Evolutionary conservation across 768 basidiomycete genomes (phyloP).

Genomic region (Leccinum variicolor): DNA sequence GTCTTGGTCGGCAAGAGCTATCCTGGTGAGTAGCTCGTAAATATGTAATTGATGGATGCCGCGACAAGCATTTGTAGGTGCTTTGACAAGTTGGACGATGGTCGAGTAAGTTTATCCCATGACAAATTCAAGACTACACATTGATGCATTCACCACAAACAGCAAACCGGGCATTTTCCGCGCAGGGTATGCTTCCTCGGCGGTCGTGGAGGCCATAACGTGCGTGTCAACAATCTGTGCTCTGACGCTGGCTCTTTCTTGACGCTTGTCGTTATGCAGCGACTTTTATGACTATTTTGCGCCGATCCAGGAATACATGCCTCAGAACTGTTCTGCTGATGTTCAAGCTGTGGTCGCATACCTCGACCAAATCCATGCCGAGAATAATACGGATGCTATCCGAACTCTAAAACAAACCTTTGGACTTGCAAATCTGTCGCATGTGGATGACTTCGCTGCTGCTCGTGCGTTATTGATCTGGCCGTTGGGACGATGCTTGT

Average conservation of each 20-base stretch:
- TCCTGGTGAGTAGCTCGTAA: constrained; percentile 19
- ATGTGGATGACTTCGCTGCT: constrained; percentile 65
- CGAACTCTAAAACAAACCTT: constrained; percentile 54
- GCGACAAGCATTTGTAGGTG: constrained; percentile 23
- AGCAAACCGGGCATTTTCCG: constrained; percentile 39
- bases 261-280: constrained; percentile 1
- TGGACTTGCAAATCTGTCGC: constrained; percentile 53
- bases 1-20: constrained; percentile 42
- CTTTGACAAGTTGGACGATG: constrained; percentile 62
- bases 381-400: constrained; percentile 44
- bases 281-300: constrained; percentile 56
- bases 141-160: constrained; percentile 6
- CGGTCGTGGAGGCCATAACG: constrained; percentile 44
- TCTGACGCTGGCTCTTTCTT: neutral
- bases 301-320: constrained; percentile 65
- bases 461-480: constrained; percentile 36
- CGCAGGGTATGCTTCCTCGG: constrained; percentile 47
- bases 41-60: no score
- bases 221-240: constrained; percentile 16
- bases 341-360: constrained; percentile 60
- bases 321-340: constrained; percentile 70
- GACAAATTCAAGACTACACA: fast-evolving
- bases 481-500: constrained; percentile 7
- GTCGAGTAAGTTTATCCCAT: constrained; percentile 46
- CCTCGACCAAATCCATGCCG: constrained; percentile 54